A percentile compares a stretch with the other conserved stretches of the same genome.
phyloP scores from a whole-genome alignment of 495 filamentous ascomycete species.

The Penicillium subrubescens region DNA sequence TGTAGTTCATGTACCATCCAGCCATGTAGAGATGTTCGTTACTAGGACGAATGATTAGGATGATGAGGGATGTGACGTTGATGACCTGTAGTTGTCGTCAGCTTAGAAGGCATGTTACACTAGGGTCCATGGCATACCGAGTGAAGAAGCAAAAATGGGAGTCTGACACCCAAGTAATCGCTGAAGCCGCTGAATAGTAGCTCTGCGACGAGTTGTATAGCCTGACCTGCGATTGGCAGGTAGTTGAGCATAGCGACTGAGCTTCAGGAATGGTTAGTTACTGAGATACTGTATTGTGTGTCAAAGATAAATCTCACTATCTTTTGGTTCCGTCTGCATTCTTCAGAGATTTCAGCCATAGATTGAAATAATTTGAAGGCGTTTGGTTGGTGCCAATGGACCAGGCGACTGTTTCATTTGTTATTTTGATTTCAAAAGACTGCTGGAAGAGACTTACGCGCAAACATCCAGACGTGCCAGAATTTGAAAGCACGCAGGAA shows the following conservation, averaged over 20 bases:
- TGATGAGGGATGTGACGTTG: not conserved
- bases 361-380: not conserved
- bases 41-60: not conserved
- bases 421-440: not conserved
- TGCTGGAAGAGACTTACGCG: not conserved
- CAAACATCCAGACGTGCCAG: not conserved
- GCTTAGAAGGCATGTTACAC: not conserved
- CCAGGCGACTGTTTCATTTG: not conserved
- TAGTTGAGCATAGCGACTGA: constrained; percentile 1
- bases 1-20: not conserved
- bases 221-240: not conserved
- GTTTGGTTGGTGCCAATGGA: not conserved
- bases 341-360: not conserved
- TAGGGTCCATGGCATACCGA: not conserved
- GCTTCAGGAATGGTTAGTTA: not conserved
- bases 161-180: not conserved
- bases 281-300: too few species aligned
- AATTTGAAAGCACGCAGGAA: not conserved
- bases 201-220: not conserved
- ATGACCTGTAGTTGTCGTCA: not conserved
- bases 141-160: not conserved
- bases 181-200: not conserved
- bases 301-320: not conserved
- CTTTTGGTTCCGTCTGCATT: not conserved
- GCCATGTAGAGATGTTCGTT: not conserved